Evolutionary conservation across 2,329 filamentous ascomycete genomes (phyloP).

Genomic region (Pezicula neosporulosa): DNA sequence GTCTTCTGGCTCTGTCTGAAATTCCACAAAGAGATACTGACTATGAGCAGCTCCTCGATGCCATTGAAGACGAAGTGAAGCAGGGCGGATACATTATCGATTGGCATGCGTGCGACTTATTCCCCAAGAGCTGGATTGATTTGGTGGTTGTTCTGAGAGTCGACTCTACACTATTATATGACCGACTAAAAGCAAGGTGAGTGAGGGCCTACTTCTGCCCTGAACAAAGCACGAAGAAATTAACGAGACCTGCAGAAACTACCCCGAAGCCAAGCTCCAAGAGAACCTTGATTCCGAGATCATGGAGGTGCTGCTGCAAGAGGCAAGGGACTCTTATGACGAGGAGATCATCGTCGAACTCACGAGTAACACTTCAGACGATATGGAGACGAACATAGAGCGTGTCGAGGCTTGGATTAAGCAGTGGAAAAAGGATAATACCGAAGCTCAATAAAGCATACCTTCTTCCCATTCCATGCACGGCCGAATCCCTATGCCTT

Average conservation of each 20-base stretch:
- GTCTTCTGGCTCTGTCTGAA: conserved; percentile 1
- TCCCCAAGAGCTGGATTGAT: conserved; percentile 91
- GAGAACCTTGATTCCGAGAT: conserved; percentile 98
- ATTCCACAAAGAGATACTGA: background rate
- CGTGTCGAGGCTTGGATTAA: conserved; percentile 78
- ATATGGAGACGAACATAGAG: conserved; percentile 86
- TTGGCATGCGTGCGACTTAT: conserved; percentile 97
- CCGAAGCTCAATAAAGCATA: conserved; percentile 14
- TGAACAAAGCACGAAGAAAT: background rate
- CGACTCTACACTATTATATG: conserved; percentile 77
- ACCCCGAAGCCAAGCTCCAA: conserved; percentile 82
- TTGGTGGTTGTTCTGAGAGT: conserved; percentile 88
- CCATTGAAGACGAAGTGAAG: conserved; percentile 77
- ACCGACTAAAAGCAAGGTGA: conserved; percentile 73
- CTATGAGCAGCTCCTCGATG: conserved; percentile 67
- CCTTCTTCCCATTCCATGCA: background rate
- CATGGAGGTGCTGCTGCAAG: conserved; percentile 89
- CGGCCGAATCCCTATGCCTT: conserved; percentile 1
- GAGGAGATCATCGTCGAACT: conserved; percentile 87
- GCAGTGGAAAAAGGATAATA: conserved; percentile 74
- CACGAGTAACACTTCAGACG: conserved; percentile 73
- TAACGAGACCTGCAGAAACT: conserved; percentile 52
- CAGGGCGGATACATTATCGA: conserved; percentile 86
- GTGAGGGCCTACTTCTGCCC: conserved; percentile 8
- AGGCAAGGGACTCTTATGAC: conserved; percentile 83